These are phyloP conservation scores for Anisodus tanguticus DNA, from an alignment of 257 asterid species.

Conservation along the genomic window DNA sequence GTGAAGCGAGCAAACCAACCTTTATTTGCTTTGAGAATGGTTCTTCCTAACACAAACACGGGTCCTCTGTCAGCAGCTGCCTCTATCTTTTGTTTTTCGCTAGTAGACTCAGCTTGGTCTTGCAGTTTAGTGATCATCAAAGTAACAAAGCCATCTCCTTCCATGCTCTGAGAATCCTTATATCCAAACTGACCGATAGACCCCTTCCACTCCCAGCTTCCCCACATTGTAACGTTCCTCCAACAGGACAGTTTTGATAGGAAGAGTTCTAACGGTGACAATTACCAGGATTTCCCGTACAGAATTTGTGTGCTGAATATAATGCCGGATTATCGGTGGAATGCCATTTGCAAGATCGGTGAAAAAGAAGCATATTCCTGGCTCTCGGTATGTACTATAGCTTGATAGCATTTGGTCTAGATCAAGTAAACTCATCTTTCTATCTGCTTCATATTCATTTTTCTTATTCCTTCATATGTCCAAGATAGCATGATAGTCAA, in stretches of 20 bases:
- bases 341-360: constrained; percentile 62
- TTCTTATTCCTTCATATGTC: constrained; percentile 67
- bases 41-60: constrained; percentile 55
- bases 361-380: constrained; percentile 67
- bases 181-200: constrained; percentile 64
- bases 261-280: constrained; percentile 58
- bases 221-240: constrained; percentile 57
- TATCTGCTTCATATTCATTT: constrained; percentile 50
- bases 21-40: constrained; percentile 49
- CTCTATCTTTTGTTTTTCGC: constrained; percentile 43
- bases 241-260: constrained; percentile 40
- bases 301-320: constrained; percentile 58
- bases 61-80: constrained; percentile 43
- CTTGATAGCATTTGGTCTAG: constrained; percentile 48
- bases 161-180: constrained; percentile 51
- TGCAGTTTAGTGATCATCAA: constrained; percentile 39
- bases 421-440: constrained; percentile 55
- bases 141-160: constrained; percentile 48
- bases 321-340: constrained; percentile 69
- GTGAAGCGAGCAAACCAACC: constrained; percentile 49
- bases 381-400: constrained; percentile 42
- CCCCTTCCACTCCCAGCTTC: constrained; percentile 54
- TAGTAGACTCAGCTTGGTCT: constrained; percentile 34
- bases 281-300: constrained; percentile 59
- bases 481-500: constrained; percentile 62